Evolutionary conservation across 306 rosid species (phyloP), one percentile per base, ranked within the genome.

Genomic region (Fragaria vesca): DNA sequence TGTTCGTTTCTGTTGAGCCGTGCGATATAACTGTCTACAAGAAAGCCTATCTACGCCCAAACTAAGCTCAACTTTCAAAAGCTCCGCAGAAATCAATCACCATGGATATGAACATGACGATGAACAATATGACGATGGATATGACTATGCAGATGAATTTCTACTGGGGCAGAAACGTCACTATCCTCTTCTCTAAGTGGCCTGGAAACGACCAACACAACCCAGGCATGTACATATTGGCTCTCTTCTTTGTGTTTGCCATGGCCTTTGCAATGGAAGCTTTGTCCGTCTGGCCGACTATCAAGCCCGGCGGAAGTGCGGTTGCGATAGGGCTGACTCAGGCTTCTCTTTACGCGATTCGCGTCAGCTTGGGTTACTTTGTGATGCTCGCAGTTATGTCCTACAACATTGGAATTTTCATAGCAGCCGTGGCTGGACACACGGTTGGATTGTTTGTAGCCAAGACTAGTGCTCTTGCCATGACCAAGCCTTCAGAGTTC

Each of bases 371-470:
- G 55, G 12, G 48, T 57, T 93, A 90, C 87, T 78, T 90, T 62
- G 81, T 93, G 4, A 93, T 93, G 97, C 89, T 90, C 48, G 71
- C 91, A 7, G 89, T 93, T 34, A 93, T 93, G 97, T 89, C 97
- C 71, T 89, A 90, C 78, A 93, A 93, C 8, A 38, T 42, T 0
- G 93, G 96, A 55, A 84, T 93, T 78, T 89, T 93, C 75, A 76
- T 93, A 26, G 91, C 90, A 15, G 97, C 91, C 3, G 81, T 93
- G 45, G 48, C 76, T 2, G 94, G 97, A 11, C 97, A 93, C 65
- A 16, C 90, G n/a, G 38, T 86, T 6, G 96, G 97, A 13, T 88
- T 85, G 81, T 90, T 87, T 28, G 10, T 90, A 0, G 71, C 87
- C 28, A 87, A 83, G 78, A 16, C 74, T 38, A 76, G 89, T 28